Evolutionary conservation across 1,139 yeast species (phyloP).

Genomic region (Blastobotrys illinoisensis): DNA sequence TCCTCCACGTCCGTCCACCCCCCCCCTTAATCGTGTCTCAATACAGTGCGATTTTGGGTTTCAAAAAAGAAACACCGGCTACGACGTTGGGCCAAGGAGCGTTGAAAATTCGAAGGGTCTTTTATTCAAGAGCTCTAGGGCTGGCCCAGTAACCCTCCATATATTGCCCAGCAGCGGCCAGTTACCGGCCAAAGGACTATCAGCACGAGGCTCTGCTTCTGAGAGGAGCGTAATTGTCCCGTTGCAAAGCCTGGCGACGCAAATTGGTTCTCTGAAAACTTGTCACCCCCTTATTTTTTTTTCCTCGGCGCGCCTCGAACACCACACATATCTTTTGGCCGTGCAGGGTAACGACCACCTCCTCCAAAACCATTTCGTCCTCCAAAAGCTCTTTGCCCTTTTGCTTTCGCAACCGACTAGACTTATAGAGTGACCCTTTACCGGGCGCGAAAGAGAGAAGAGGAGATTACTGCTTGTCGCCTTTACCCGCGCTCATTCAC

Average conservation of each 20-base stretch:
- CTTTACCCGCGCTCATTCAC: neutral
- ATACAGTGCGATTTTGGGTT: neutral
- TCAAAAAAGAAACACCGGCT: neutral
- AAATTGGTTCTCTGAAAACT: neutral
- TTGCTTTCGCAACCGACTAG: neutral
- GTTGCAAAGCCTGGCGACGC: neutral
- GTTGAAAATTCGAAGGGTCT: neutral
- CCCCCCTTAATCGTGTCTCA: neutral
- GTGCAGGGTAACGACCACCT: neutral
- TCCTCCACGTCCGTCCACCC: neutral
- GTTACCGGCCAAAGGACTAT: no score
- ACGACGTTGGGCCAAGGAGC: neutral
- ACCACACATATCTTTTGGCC: neutral
- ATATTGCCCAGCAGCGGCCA: no score
- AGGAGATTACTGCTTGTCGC: neutral
- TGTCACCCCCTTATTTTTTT: neutral
- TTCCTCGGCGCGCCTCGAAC: conserved; percentile 1
- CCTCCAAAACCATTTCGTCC: neutral
- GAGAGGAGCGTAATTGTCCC: no score
- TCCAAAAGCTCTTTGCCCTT: neutral
- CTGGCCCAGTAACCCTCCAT: no score
- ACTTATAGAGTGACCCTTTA: neutral
- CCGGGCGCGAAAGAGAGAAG: neutral
- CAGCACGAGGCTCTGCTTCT: no score
- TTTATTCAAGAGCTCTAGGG: no score